These are phyloP conservation scores for Phaeosphaeriaceae sp. DNA, from an alignment of 2,329 filamentous ascomycete genomes.

Conservation along the genomic window DNA sequence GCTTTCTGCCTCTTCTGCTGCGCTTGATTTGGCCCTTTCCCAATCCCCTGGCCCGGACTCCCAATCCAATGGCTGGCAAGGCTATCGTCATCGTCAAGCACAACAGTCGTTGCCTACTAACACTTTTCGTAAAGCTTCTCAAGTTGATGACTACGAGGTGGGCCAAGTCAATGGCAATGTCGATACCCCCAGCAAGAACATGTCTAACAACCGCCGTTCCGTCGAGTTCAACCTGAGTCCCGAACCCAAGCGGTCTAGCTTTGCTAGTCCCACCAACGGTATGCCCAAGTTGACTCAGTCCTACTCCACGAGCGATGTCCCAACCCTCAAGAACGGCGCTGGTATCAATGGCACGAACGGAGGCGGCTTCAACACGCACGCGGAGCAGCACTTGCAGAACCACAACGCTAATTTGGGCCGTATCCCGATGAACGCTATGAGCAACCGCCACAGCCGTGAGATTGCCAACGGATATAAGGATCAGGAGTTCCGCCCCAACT, in stretches of 20 bases:
- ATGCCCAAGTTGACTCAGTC: conserved; percentile 83
- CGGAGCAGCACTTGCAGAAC: conserved; percentile 67
- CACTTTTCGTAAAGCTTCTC: conserved; percentile 52
- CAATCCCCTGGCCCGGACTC: conserved; percentile 69
- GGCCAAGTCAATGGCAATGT: conserved; percentile 45
- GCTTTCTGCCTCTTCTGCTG: conserved; percentile 81
- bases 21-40: conserved; percentile 78
- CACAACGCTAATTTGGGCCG: conserved; percentile 85
- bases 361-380: conserved; percentile 56
- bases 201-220: conserved; percentile 54
- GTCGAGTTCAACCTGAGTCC: conserved; percentile 54
- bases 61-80: conserved; percentile 63
- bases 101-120: conserved; percentile 67
- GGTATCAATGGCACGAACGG: conserved; percentile 51
- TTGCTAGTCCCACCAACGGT: conserved; percentile 64
- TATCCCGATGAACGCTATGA: conserved; percentile 71
- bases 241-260: conserved; percentile 55
- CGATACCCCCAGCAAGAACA: conserved; percentile 51
- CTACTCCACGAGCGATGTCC: conserved; percentile 88
- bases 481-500: conserved; percentile 65
- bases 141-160: conserved; percentile 46
- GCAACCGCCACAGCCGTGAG: conserved; percentile 76
- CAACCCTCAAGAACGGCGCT: conserved; percentile 77
- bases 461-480: conserved; percentile 60
- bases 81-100: conserved; percentile 71